Base-by-base conservation (phyloP, 23 red algal genomes). In the Cyanidium caldarium region DNA sequence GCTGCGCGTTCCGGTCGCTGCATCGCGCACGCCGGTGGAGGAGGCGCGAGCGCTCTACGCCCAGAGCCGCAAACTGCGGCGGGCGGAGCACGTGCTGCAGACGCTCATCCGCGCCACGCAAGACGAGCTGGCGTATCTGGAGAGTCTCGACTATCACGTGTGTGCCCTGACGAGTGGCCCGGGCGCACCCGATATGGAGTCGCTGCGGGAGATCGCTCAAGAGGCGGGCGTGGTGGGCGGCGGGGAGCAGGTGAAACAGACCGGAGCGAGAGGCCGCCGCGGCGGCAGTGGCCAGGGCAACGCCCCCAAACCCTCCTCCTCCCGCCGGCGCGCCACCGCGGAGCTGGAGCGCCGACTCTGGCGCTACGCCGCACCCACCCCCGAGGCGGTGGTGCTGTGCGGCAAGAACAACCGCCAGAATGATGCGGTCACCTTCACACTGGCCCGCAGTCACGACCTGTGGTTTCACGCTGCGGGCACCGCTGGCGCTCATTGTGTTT, bases 11-110 rank as follows among this genome's bases (percentile, higher is more conserved):
- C n/a, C 19, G 51, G 31, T 61, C 23, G 51, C 13, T 61, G n/a
- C 51, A 28, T 16, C n/a, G 13, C 51, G 51, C 10, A 61, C 51
- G 51, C 51, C 51, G 7, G 51, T 61, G 51, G 51, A 61, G 5
- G 51, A 61, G 10, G 51, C 51, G 7, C 10, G 21, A 61, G 23
- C 23, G 23, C 31, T 16, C 31, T 61, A 61, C 23, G n/a, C 19
- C n/a, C 51, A 28, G n/a, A 61, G 51, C 21, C 51, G 51, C 51
- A 61, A 61, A 61, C 51, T 61, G 51, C 51, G 51, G 19, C 51
- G 51, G 23, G 51, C 51, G 23, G 51, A 28, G 51, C 51, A 61
- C n/a, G 51, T 28, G 13, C 23, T 61, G 3, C n/a, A 5, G 7
- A 16, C 51, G 21, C 51, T 61, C n/a, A 28, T 28, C 7, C 13